These are phyloP conservation scores for Aspergillus steynii DNA, from an alignment of 495 filamentous ascomycete species.

Conservation along the genomic window DNA sequence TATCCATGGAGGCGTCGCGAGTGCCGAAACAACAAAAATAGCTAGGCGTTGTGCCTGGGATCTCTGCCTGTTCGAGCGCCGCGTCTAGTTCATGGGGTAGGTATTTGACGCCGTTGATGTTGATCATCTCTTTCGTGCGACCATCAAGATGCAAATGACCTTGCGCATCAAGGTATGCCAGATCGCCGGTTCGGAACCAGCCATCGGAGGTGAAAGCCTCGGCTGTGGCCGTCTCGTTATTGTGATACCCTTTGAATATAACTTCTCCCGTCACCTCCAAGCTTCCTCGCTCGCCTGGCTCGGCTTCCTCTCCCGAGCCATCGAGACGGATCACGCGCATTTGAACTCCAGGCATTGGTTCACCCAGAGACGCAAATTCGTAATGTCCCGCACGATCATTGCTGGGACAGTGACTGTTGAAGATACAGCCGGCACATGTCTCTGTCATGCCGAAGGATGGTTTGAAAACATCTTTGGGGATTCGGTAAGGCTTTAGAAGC, in stretches of 20 bases:
- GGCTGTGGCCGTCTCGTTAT: constrained; percentile 63
- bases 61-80: constrained; percentile 39
- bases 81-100: constrained; percentile 41
- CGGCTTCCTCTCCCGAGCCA: neutral
- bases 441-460: constrained; percentile 60
- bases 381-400: constrained; percentile 29
- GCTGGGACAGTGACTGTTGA: constrained; percentile 32
- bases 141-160: constrained; percentile 58
- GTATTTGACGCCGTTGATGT: constrained; percentile 54
- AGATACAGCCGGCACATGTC: constrained; percentile 52
- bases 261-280: constrained; percentile 51
- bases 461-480: constrained; percentile 37
- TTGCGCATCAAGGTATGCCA: constrained; percentile 57
- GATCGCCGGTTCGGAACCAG: constrained; percentile 84
- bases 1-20: constrained; percentile 23
- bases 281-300: constrained; percentile 20
- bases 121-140: constrained; percentile 56
- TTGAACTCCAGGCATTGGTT: constrained; percentile 37
- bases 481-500: constrained; percentile 33
- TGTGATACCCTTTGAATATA: constrained; percentile 76
- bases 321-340: constrained; percentile 36
- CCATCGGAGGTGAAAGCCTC: constrained; percentile 69
- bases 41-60: constrained; percentile 28
- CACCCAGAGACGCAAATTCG: constrained; percentile 41
- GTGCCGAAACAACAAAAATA: constrained; percentile 33